Conservation (phyloP, 306 rosid genomes). For the Quercus rubra region DNA sequence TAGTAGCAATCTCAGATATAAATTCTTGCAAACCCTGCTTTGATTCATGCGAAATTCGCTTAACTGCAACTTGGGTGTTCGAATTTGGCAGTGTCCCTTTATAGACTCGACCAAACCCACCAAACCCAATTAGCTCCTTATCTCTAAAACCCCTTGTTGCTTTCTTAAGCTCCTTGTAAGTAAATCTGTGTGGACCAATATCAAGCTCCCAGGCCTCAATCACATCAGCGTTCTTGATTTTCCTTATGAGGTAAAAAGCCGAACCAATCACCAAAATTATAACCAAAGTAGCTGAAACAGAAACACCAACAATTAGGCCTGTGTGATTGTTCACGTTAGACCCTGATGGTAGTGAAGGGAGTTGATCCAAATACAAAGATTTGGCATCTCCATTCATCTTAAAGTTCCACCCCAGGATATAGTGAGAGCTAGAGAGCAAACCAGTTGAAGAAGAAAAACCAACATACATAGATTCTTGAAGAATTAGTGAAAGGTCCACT, state of each 20-base stretch:
- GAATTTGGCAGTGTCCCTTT: slow-evolving; percentile 42
- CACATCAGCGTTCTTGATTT: slow-evolving; percentile 33
- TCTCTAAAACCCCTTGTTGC: slow-evolving; percentile 54
- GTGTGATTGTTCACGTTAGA: not conserved
- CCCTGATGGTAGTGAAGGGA: slow-evolving; percentile 19
- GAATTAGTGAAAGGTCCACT: slow-evolving; percentile 24
- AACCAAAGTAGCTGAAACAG: slow-evolving; percentile 5
- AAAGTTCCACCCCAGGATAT: slow-evolving; percentile 30
- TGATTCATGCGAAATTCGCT: slow-evolving; percentile 53
- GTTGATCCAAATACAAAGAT: slow-evolving; percentile 13
- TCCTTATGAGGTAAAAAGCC: slow-evolving; percentile 26
- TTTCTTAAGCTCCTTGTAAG: slow-evolving; percentile 46
- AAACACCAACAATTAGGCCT: not conserved
- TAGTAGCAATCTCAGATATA: slow-evolving; percentile 47
- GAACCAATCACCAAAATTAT: slow-evolving; percentile 4
- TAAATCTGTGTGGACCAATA: slow-evolving; percentile 61
- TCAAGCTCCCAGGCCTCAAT: slow-evolving; percentile 61
- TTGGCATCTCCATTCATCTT: slow-evolving; percentile 25
- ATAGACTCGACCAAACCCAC: slow-evolving; percentile 62
- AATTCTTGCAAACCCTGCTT: slow-evolving; percentile 56
- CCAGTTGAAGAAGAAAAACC: slow-evolving; percentile 39
- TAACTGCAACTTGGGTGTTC: slow-evolving; percentile 43
- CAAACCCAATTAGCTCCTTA: slow-evolving; percentile 48
- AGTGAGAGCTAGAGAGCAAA: slow-evolving; percentile 28
- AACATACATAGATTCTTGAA: slow-evolving; percentile 29